Conservation (phyloP, 257 asterid species). For the Orobanche coerulescens region DNA sequence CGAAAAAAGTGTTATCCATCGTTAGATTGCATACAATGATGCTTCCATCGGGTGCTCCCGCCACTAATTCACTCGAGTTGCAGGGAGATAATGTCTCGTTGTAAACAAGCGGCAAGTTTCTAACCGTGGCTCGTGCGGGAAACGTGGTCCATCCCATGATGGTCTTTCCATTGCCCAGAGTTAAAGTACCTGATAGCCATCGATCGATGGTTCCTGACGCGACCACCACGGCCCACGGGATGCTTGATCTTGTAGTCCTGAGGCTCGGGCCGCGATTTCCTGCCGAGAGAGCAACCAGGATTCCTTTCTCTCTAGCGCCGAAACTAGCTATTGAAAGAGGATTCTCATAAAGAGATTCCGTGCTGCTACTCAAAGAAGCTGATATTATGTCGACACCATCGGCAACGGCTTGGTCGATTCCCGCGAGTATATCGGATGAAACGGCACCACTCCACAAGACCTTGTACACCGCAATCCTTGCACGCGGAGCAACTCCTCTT, state of each 20-base stretch:
- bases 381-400: conserved; percentile 34
- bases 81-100: conserved; percentile 24
- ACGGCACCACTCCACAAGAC: background rate
- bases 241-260: conserved; percentile 13
- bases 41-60: background rate
- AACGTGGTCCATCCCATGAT: conserved; percentile 31
- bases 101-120: conserved; percentile 14
- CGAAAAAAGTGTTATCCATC: background rate
- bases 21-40: conserved; percentile 24
- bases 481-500: conserved; percentile 35
- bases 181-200: conserved; percentile 28
- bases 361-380: background rate
- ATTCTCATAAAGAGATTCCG: conserved; percentile 13
- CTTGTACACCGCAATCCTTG: conserved; percentile 22
- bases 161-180: conserved; percentile 30
- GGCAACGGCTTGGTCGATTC: conserved; percentile 34
- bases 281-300: conserved; percentile 28
- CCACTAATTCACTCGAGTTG: conserved; percentile 18
- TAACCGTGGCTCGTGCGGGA: conserved; percentile 18
- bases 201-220: conserved; percentile 32
- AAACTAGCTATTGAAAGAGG: conserved; percentile 35
- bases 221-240: conserved; percentile 35
- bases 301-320: conserved; percentile 38
- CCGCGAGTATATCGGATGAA: conserved; percentile 26
- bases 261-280: conserved; percentile 23